Evolutionary conservation across 352 stramenopile genomes (phyloP), one percentile per base, ranked within the genome.

Genomic region (Elongisporangium anandrum): DNA sequence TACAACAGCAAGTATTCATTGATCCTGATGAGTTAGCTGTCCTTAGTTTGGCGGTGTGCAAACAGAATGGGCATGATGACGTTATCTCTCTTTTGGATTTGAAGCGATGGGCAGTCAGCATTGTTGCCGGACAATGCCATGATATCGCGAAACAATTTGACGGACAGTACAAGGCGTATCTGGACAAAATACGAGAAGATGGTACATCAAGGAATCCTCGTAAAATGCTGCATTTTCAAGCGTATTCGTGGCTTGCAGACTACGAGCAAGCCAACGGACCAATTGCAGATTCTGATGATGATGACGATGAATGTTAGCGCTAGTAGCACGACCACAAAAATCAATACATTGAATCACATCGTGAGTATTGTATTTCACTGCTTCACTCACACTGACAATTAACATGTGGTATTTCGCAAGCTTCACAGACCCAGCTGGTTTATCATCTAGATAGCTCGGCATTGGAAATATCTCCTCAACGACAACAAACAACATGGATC

Each of bases 1-100:
- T 81, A 1, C 65, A 68, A 38, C 61, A 73, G 39, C 60, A 73
- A 12, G 56, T 77, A 12, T 79, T 76, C 39, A 54, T 87, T 10
- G 64, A 77, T 34, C 73, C 76, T 8, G 71, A 73, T n/a, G 64
- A 72, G 5, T 72, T 91, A 0, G 66, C 77, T 24, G 68, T 69
- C n/a, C 64, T 70, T 9, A 64, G 69, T 17, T 75, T 75, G 50
- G 61, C 57, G 0, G 75, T 82, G n/a, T 83, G 64, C 54, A 65
- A 68, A 9, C 38, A 70, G 50, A 80, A 81, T 49, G 51, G 61
- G 2, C 60, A 81, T 52, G 53, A 69, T 0, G 73, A 74, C 39
- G 48, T 86, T 1, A 29, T 89, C 34, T 17, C 34, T 45, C 13
- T 17, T 45, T 4, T 6, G 34, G 34, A 45, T 17, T 17, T 45